Evolutionary conservation across 768 basidiomycete species (phyloP).

Genomic region (Leucocoprinus leucothites): DNA sequence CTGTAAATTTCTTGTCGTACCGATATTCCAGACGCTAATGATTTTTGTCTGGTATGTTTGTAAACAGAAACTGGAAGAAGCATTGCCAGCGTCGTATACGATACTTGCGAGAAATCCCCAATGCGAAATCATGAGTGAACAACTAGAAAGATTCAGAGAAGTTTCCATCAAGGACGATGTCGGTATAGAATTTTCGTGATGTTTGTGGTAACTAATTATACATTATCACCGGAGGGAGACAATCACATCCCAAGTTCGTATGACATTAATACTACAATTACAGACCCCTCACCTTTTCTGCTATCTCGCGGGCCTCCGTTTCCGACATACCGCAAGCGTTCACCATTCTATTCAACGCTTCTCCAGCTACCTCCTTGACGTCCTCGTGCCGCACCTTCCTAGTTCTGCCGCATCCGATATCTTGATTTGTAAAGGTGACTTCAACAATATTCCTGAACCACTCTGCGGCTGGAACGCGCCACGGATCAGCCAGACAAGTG

Average conservation of each 20-base stretch:
- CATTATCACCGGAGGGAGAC: no score
- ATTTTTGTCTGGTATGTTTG: not conserved
- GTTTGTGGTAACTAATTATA: no score
- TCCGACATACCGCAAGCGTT: slow-evolving; percentile 2
- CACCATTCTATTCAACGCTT: not conserved
- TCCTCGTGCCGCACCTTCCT: not conserved
- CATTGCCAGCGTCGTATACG: slow-evolving; percentile 54
- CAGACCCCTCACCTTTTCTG: not conserved
- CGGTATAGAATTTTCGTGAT: not conserved
- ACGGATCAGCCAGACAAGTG: not conserved
- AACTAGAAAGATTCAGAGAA: slow-evolving; percentile 28
- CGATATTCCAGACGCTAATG: not conserved
- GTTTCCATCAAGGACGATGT: not conserved
- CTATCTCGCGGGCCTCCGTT: not conserved
- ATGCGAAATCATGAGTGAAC: slow-evolving; percentile 43
- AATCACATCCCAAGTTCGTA: no score
- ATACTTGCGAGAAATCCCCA: slow-evolving; percentile 54
- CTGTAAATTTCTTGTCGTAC: slow-evolving; percentile 14
- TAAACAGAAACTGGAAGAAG: slow-evolving; percentile 46
- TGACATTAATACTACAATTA: no score
- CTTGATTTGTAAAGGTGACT: not conserved
- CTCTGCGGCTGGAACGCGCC: not conserved
- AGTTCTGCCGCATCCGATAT: not conserved
- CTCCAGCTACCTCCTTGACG: not conserved
- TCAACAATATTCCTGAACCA: not conserved